These are phyloP conservation scores for Stromatinia cepivora DNA, from an alignment of 2,329 filamentous ascomycete genomes.

Conservation along the genomic window DNA sequence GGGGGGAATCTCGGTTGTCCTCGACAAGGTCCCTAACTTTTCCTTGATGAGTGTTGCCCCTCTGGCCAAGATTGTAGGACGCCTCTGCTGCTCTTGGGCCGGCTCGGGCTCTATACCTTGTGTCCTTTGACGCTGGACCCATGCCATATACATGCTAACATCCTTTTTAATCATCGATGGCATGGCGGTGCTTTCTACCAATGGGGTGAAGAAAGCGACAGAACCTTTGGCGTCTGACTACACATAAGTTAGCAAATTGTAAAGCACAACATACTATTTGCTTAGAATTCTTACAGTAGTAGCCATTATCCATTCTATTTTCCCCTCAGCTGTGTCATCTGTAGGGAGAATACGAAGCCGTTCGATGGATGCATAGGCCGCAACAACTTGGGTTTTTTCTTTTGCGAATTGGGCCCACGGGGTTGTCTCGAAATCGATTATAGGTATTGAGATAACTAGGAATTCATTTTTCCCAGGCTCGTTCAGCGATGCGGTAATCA, in stretches of 20 bases:
- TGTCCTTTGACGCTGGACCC: constrained; percentile 48
- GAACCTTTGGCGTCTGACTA: constrained; percentile 59
- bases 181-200: too few species aligned
- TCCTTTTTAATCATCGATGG: constrained; percentile 60
- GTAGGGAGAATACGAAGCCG: constrained; percentile 45
- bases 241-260: neutral
- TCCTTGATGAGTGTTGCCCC: neutral
- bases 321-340: constrained; percentile 31
- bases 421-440: constrained; percentile 46
- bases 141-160: constrained; percentile 66
- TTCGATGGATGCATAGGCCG: constrained; percentile 66
- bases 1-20: neutral
- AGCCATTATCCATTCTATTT: constrained; percentile 75
- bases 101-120: too few species aligned
- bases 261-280: neutral
- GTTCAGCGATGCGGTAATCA: constrained; percentile 54
- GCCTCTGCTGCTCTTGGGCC: neutral
- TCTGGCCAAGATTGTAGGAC: neutral
- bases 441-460: constrained; percentile 57
- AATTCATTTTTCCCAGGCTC: constrained; percentile 48
- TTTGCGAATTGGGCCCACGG: constrained; percentile 41
- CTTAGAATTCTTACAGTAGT: constrained; percentile 55
- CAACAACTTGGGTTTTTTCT: constrained; percentile 54
- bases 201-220: too few species aligned
- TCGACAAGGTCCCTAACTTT: neutral